Percentiles rank a stretch among this genome's conserved stretches.
These are phyloP conservation scores for Trichocomaceae sp. DNA, from an alignment of 2,329 filamentous ascomycete species.

Conservation along the genomic window DNA sequence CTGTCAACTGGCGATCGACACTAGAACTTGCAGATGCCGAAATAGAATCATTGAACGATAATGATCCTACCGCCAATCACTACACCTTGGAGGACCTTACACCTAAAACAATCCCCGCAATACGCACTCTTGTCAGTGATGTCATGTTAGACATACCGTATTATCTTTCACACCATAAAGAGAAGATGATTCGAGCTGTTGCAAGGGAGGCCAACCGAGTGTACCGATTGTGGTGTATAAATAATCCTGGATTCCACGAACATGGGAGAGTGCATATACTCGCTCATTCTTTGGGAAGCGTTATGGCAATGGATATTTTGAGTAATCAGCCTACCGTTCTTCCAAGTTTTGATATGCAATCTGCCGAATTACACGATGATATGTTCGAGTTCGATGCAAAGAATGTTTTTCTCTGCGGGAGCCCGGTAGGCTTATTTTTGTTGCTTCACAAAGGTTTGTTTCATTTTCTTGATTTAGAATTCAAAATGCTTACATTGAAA, in stretches of 20 bases:
- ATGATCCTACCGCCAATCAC: slow-evolving; percentile 54
- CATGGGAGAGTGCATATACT: slow-evolving; percentile 84
- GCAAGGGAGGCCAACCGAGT: slow-evolving; percentile 88
- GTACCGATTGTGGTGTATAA: slow-evolving; percentile 89
- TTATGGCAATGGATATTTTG: slow-evolving; percentile 88
- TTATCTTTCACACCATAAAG: slow-evolving; percentile 93
- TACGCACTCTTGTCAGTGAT: slow-evolving; percentile 91
- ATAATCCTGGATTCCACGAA: slow-evolving; percentile 79
- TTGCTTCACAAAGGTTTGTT: slow-evolving; percentile 61
- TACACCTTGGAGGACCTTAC: slow-evolving; percentile 83
- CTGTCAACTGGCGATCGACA: slow-evolving; percentile 87
- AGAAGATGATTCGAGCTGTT: slow-evolving; percentile 86
- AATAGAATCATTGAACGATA: slow-evolving; percentile 48
- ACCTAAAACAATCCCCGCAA: slow-evolving; percentile 77
- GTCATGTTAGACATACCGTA: slow-evolving; percentile 98
- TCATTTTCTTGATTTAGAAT: not conserved
- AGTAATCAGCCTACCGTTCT: slow-evolving; percentile 76
- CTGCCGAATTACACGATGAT: slow-evolving; percentile 39
- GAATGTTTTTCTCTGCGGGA: slow-evolving; percentile 83
- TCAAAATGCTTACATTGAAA: slow-evolving; percentile 15
- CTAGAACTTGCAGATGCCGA: slow-evolving; percentile 80
- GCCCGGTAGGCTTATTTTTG: slow-evolving; percentile 87
- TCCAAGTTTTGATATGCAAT: slow-evolving; percentile 42
- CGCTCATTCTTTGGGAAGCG: slow-evolving; percentile 86
- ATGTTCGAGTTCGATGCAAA: slow-evolving; percentile 88